A percentile compares a stretch with the other conserved stretches of the same genome.
Conservation (phyloP, 495 filamentous ascomycete genomes). For the Viridothelium virens region DNA sequence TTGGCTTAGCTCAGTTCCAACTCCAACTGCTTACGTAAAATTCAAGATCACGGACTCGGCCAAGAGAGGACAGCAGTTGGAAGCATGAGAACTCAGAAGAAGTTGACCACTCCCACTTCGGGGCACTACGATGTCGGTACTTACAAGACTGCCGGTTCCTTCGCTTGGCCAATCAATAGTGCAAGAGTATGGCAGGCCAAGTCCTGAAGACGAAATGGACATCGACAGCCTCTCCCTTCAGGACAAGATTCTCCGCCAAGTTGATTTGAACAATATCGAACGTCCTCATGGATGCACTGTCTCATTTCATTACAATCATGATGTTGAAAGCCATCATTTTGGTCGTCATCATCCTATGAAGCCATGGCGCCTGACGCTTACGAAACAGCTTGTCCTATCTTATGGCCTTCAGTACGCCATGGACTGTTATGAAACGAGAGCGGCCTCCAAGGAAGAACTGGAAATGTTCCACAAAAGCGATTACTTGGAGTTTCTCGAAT, state of each 20-base stretch:
- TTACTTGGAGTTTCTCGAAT: conserved; percentile 77
- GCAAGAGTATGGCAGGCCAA: conserved; percentile 9
- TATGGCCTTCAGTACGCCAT: conserved; percentile 95
- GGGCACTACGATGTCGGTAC: background rate
- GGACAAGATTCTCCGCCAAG: conserved; percentile 48
- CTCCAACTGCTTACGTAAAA: conserved; percentile 8
- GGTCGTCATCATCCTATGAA: conserved; percentile 97
- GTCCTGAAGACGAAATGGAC: conserved; percentile 12
- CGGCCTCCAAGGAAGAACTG: conserved; percentile 81
- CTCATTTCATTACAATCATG: conserved; percentile 95
- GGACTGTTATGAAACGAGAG: conserved; percentile 78
- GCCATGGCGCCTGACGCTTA: conserved; percentile 90
- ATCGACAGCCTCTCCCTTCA: conserved; percentile 7
- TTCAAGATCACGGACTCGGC: background rate
- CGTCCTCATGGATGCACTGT: conserved; percentile 67
- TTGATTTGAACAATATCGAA: conserved; percentile 64
- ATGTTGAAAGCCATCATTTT: conserved; percentile 93
- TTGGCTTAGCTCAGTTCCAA: background rate
- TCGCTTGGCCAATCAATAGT: conserved; percentile 7
- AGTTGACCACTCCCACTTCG: background rate
- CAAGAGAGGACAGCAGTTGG: background rate
- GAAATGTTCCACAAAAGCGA: conserved; percentile 77
- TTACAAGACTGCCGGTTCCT: conserved; percentile 7
- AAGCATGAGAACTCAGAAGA: background rate
- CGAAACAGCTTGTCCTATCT: conserved; percentile 83